Evolutionary conservation across 768 basidiomycete species (phyloP), one percentile per base, ranked within the genome.

Genomic region (Chlorophyllum brunneum): DNA sequence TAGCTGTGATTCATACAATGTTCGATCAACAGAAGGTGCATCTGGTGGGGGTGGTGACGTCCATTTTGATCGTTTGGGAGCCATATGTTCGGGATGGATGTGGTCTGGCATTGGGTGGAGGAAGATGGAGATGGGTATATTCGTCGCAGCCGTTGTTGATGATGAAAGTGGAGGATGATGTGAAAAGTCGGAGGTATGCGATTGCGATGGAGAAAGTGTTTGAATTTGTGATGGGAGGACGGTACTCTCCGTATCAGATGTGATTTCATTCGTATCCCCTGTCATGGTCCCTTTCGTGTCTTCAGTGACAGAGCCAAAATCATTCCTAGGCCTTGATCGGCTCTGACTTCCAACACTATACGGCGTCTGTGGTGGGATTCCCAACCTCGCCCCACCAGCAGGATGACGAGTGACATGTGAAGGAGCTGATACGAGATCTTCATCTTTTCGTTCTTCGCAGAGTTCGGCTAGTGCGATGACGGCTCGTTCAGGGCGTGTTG

Each of bases 401-500:
- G 27, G 64, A 26, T 61, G 54, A 20, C 16, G 41, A 24, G 22
- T 8, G 24, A 13, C 22, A 42, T 11, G 76, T 68, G 70, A 73
- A 11, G 81, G 79, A 2, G 84, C 70, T 23, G 72, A 71, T 7
- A 82, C 70, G 15, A 82, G 73, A 52, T 82, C 80, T 61, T 84
- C 83, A 26, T 80, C 81, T 49, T 83, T 83, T 20, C 92, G 85
- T 66, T 98, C 95, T 61, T 93, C 91, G 61, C 95, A 97, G 10
- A 99, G 81, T 58, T 94, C 88, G 1, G 93, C 84, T 15, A 98
- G 76, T 4, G 91, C 88, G 16, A 86, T 68, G 27, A 88, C 81
- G 6, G 89, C 91, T 43, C 90, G 84, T 49, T 88, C 88, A 1
- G 90, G 92, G 26, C 87, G 86, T 56, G 77, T 72, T 9, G 84